Base-by-base conservation (phyloP, 305 asterid species). In the Fraxinus nigra region DNA sequence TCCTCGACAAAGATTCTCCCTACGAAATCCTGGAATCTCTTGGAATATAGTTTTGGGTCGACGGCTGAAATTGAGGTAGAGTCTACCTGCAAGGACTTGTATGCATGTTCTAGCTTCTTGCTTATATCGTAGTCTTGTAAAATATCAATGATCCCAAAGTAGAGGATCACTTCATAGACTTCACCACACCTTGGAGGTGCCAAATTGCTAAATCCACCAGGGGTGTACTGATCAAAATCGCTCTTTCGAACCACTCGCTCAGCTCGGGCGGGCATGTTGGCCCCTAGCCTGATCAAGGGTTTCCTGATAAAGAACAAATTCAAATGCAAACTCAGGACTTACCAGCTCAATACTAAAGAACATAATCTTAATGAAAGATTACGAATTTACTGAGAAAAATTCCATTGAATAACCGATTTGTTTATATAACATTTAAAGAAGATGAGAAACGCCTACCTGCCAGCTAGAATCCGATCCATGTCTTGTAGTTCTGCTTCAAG, bases 211-310 rank as follows among this genome's bases (percentile, higher is more conserved):
- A 87, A 83, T 72, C 97, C 90, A 70, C 95, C 93, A 1, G 91
- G 84, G 35, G 88, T 80, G 85, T 89, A 93, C 81, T 87, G 97
- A 80, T 93, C 93, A 46, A 92, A 95, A 78, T 93, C 97, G 56
- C 99, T 97, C 90, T 92, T 91, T 3, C 99, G 89, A 51, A 86
- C 93, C 77, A 93, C 89, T 77, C 94, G 90, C 86, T 95, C 96
- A 22, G 98, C 98, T 84, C 99, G 89, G 5, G 99, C 99, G 22
- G 99, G 99, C 98, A 93, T 91, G 92, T 97, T 97, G 1, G 99
- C 95, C 14, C 99, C 99, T 43, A 97, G 85, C 80, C 93, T 85
- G 70, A 97, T 97, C 86, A 92, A 86, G 1, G 98, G 98, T 84
- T 92, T 95, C 93, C 99, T 96, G 92, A 79, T 67, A 32, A 61